Percentiles rank a stretch among this genome's conserved stretches.
These are phyloP conservation scores for Russula sp. DNA, from an alignment of 768 basidiomycete genomes.

Conservation along the genomic window DNA sequence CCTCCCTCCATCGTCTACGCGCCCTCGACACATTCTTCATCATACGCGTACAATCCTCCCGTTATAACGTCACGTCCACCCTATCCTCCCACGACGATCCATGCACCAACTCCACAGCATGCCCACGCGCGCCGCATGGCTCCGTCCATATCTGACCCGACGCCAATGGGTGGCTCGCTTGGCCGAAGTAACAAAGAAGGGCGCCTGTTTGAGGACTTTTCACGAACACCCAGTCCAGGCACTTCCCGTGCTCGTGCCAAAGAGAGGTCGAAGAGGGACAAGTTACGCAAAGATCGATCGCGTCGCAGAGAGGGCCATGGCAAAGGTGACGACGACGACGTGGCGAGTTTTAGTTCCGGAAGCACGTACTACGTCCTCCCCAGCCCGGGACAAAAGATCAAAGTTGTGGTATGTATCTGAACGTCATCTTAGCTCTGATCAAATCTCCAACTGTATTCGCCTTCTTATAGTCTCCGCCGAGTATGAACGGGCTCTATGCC, in stretches of 20 bases:
- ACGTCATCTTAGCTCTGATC: neutral
- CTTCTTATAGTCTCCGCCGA: constrained; percentile 8
- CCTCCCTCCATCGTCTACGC: constrained; percentile 22
- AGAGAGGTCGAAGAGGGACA: constrained; percentile 4
- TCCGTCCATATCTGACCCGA: constrained; percentile 24
- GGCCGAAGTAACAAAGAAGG: constrained; percentile 12
- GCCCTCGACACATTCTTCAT: constrained; percentile 17
- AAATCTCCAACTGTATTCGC: neutral
- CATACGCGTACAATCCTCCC: constrained; percentile 21
- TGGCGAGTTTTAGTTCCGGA: constrained; percentile 48
- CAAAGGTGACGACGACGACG: constrained; percentile 29
- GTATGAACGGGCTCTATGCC: constrained; percentile 14
- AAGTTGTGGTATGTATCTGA: constrained; percentile 59
- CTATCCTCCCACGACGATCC: neutral
- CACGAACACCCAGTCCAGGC: constrained; percentile 20
- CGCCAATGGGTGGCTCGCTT: constrained; percentile 15
- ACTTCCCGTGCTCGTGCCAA: constrained; percentile 5
- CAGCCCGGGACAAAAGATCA: constrained; percentile 65
- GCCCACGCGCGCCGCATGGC: constrained; percentile 12
- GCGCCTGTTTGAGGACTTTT: constrained; percentile 18
- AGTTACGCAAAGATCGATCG: constrained; percentile 3
- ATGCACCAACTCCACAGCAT: neutral
- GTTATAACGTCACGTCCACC: constrained; percentile 13
- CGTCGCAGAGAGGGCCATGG: neutral
- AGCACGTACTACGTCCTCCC: constrained; percentile 75